Conservation (phyloP, 441 rosid species). For the Mallotus japonicus region DNA sequence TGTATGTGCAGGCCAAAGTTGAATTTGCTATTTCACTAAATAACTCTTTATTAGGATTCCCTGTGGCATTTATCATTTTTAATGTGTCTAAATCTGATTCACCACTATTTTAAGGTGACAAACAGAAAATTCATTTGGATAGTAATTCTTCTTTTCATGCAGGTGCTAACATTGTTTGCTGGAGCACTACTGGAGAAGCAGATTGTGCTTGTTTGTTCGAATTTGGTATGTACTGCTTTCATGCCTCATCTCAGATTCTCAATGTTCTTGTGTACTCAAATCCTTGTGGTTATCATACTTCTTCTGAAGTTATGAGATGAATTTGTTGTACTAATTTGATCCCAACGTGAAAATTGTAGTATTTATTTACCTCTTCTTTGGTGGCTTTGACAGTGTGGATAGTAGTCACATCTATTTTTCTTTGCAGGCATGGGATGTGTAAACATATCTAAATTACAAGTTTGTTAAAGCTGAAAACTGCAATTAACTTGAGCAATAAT, state of each 20-base stretch:
- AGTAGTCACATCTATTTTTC: background rate
- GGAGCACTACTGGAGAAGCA: slow-evolving; percentile 93
- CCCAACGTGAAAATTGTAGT: background rate
- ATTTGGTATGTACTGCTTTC: slow-evolving; percentile 57
- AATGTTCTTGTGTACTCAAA: slow-evolving; percentile 3
- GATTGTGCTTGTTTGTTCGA: slow-evolving; percentile 83
- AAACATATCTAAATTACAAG: background rate
- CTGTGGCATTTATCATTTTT: background rate
- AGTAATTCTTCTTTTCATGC: slow-evolving; percentile 32
- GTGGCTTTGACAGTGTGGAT: background rate
- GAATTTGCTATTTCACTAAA: background rate
- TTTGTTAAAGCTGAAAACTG: background rate
- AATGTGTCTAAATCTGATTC: background rate
- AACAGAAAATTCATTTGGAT: background rate
- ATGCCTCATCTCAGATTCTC: slow-evolving; percentile 9
- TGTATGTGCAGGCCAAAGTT: slow-evolving; percentile 37
- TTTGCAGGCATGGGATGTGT: background rate
- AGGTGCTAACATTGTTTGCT: slow-evolving; percentile 80
- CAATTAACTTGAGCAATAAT: too few relatives aligned
- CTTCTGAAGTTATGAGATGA: background rate
- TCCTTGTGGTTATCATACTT: background rate
- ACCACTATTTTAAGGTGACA: background rate
- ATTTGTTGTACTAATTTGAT: background rate
- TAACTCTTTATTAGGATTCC: background rate
- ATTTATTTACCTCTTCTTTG: slow-evolving; percentile 1